Evolutionary conservation across 768 basidiomycete species (phyloP).

Genomic region (Heimioporus sp.): DNA sequence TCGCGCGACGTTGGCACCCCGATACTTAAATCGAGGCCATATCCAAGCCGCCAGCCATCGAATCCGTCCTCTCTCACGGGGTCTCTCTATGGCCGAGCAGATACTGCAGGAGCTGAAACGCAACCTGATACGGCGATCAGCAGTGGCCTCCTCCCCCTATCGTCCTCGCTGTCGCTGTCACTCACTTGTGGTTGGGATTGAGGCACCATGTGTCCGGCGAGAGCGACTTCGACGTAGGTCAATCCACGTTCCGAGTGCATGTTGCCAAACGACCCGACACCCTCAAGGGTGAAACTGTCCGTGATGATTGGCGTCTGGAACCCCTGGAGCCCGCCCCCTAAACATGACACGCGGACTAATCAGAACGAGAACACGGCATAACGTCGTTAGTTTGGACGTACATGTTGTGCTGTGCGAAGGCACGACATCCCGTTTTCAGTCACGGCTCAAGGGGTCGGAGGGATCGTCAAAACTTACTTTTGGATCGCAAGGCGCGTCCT

Average conservation of each 20-base stretch:
- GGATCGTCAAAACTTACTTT: conserved; percentile 43
- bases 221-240: conserved; percentile 62
- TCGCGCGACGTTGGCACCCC: too few relatives aligned
- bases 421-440: not conserved
- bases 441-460: too few relatives aligned
- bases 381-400: conserved; percentile 18
- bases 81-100: conserved; percentile 59
- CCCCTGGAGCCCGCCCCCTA: conserved; percentile 63
- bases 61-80: conserved; percentile 23
- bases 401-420: conserved; percentile 37
- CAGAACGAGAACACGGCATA: conserved; percentile 12
- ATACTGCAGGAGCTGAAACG: conserved; percentile 68
- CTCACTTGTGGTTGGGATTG: conserved; percentile 62
- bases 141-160: not conserved
- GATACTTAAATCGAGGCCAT: too few relatives aligned
- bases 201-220: conserved; percentile 77
- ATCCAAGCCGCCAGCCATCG: too few relatives aligned
- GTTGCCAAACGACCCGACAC: conserved; percentile 64
- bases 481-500: conserved; percentile 62
- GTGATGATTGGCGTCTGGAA: conserved; percentile 67
- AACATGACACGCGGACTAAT: not conserved
- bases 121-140: conserved; percentile 41
- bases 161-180: not conserved
- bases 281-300: conserved; percentile 71
- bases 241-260: conserved; percentile 66